phyloP scores from a whole-genome alignment of 2,329 filamentous ascomycete species.

The Fusarium citri region DNA sequence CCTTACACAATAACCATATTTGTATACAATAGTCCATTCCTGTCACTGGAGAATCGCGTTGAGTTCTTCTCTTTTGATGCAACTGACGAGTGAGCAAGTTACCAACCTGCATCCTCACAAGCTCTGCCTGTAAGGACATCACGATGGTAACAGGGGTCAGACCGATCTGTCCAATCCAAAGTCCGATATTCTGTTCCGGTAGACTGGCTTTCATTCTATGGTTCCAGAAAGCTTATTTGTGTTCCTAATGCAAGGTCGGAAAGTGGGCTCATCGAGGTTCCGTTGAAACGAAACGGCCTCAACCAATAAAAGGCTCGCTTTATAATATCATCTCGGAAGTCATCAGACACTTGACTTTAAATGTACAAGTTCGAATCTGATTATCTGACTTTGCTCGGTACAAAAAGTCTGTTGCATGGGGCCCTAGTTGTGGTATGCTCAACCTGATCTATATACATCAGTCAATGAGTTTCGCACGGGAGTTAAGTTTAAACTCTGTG shows the following conservation, averaged over 20 bases:
- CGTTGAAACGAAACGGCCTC: too few relatives aligned
- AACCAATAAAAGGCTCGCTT: too few relatives aligned
- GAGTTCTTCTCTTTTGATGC: not conserved
- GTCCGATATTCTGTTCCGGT: not conserved
- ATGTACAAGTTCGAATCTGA: too few relatives aligned
- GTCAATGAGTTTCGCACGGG: too few relatives aligned
- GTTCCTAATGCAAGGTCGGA: not conserved
- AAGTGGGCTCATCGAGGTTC: not conserved
- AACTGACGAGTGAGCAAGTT: not conserved
- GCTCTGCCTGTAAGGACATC: not conserved
- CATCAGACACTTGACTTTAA: too few relatives aligned
- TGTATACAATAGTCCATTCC: not conserved
- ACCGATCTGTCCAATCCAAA: not conserved
- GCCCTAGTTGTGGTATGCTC: too few relatives aligned
- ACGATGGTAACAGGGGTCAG: not conserved
- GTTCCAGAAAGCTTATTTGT: not conserved
- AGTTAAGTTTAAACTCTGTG: too few relatives aligned
- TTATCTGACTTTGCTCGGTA: too few relatives aligned
- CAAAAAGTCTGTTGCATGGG: too few relatives aligned
- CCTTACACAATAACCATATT: not conserved
- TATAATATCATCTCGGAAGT: too few relatives aligned
- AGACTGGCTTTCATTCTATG: not conserved
- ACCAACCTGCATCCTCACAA: not conserved
- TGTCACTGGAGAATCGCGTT: not conserved
- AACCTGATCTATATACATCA: too few relatives aligned